These are phyloP conservation scores for Furcasterigmium furcatum DNA, from an alignment of 2,329 filamentous ascomycete species.

Conservation along the genomic window DNA sequence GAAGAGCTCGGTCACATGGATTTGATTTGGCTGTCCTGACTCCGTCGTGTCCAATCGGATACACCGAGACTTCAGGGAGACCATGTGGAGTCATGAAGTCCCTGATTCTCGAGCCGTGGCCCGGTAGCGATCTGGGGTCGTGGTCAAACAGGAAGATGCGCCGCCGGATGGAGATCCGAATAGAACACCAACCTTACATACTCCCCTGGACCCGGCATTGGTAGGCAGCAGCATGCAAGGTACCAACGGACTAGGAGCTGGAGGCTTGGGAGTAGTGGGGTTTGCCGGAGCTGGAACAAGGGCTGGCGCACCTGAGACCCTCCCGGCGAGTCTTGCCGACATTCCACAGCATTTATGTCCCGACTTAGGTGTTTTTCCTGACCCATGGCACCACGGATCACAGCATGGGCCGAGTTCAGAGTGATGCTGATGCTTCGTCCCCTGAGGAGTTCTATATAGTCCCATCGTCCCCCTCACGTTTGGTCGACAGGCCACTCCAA, in stretches of 20 bases:
- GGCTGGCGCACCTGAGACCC: not conserved
- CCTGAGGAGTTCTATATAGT: not conserved
- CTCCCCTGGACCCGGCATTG: no score
- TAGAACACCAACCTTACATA: no score
- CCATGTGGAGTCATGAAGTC: not conserved
- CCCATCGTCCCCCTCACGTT: not conserved
- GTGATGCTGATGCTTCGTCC: not conserved
- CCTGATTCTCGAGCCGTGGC: not conserved
- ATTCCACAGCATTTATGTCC: not conserved
- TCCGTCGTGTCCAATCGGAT: not conserved
- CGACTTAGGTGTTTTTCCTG: not conserved
- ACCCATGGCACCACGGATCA: not conserved
- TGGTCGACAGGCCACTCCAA: not conserved
- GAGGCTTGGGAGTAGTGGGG: not conserved
- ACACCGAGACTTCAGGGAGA: not conserved
- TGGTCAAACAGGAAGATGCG: no score
- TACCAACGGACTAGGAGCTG: not conserved
- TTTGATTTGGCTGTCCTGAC: not conserved
- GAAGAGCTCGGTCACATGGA: not conserved
- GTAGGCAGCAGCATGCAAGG: not conserved
- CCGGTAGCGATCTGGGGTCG: not conserved
- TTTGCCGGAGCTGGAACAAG: no score
- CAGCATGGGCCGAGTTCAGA: not conserved
- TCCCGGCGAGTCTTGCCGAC: not conserved
- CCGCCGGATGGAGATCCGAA: no score